Conservation (phyloP, 306 rosid genomes). For the Gleditsia sinensis region DNA sequence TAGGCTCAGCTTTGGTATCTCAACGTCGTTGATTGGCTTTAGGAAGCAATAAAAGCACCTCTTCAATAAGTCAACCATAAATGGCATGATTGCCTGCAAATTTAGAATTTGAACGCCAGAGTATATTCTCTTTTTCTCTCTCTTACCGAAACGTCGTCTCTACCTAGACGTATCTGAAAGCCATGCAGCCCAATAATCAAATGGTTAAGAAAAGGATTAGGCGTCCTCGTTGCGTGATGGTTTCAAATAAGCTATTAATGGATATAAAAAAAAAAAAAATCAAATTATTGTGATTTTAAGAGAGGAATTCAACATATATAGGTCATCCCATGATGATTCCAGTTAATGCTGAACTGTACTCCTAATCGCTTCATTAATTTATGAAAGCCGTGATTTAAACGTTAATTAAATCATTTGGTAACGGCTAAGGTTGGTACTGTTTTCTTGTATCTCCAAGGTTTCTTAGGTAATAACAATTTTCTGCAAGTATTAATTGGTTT, state of each 20-base stretch:
- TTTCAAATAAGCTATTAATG: background rate
- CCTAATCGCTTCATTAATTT: conserved; percentile 2
- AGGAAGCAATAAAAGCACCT: conserved; percentile 9
- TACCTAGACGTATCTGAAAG: too few relatives aligned
- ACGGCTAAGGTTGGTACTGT: background rate
- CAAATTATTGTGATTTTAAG: background rate
- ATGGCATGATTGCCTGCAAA: conserved; percentile 26
- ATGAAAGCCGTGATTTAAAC: background rate
- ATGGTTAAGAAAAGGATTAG: background rate
- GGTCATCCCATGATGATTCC: conserved; percentile 27
- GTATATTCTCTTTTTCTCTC: conserved; percentile 17
- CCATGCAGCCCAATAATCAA: background rate
- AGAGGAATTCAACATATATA: background rate
- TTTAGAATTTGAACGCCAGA: conserved; percentile 5
- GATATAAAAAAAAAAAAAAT: too few relatives aligned
- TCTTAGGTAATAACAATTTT: background rate
- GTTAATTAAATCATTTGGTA: background rate
- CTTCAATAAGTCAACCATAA: conserved; percentile 1
- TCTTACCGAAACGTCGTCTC: background rate
- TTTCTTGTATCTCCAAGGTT: background rate
- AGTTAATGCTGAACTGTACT: conserved; percentile 25
- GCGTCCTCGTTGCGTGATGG: background rate
- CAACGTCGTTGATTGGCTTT: background rate
- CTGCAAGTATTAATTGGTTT: background rate
- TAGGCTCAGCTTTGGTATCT: background rate